These are phyloP conservation scores for Rutstroemia sp. DNA, from an alignment of 2,329 filamentous ascomycete species.

Conservation along the genomic window DNA sequence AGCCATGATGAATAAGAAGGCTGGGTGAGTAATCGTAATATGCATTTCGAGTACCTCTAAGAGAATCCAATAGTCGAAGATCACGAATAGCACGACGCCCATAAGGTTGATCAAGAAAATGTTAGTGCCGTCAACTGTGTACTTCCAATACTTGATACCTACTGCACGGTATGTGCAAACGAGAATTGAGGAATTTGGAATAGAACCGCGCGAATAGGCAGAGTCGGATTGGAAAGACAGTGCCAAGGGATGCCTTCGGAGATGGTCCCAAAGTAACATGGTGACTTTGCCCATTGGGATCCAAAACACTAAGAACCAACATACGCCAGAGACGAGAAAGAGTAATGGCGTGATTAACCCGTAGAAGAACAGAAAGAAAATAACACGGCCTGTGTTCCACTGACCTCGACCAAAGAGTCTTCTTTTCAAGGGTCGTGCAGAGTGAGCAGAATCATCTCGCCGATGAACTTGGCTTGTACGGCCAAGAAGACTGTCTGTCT, in stretches of 20 bases:
- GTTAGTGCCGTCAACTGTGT: constrained; percentile 96
- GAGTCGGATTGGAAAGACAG: constrained; percentile 88
- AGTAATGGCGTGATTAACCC: constrained; percentile 81
- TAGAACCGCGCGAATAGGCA: constrained; percentile 63
- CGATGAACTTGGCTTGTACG: constrained; percentile 46
- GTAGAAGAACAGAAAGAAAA: constrained; percentile 97
- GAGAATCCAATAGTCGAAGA: constrained; percentile 84
- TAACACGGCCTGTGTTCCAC: constrained; percentile 89
- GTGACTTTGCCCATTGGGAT: constrained; percentile 98
- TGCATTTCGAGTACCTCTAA: constrained; percentile 57
- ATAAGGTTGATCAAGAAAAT: constrained; percentile 98
- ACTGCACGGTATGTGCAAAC: constrained; percentile 96
- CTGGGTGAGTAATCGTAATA: constrained; percentile 71
- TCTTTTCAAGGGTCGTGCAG: constrained; percentile 55
- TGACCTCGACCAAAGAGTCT: constrained; percentile 89
- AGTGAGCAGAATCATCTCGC: constrained; percentile 34
- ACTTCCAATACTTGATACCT: constrained; percentile 96
- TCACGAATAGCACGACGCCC: constrained; percentile 86
- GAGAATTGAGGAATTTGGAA: constrained; percentile 75
- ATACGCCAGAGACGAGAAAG: constrained; percentile 77
- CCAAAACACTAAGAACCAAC: constrained; percentile 95
- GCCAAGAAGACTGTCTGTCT: constrained; percentile 84
- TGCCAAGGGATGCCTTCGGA: constrained; percentile 85
- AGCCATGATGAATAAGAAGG: constrained; percentile 77
- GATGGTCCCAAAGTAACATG: constrained; percentile 79